Evolutionary conservation across 2,329 filamentous ascomycete genomes (phyloP), one percentile per base, ranked within the genome.

Genomic region (Aotearoamyces nothofagi): DNA sequence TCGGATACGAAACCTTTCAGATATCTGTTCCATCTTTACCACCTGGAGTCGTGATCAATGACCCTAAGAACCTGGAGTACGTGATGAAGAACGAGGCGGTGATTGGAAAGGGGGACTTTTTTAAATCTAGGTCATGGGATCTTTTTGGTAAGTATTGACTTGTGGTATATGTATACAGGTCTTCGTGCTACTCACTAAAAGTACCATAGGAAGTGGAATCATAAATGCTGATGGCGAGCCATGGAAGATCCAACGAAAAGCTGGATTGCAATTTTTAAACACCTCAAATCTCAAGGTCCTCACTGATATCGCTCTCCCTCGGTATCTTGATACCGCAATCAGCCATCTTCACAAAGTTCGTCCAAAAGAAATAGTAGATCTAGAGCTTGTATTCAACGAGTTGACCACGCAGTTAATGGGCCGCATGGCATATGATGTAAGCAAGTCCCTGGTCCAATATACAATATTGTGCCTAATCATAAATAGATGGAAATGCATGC

Each of bases 351-450:
- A 39, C 1, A 47, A 40, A 2, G 44, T 44, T 1, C 41, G 20
- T 9, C 15, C 24, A 5, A 25, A 44, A 2, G 41, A 35, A 2
- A 34, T 52, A 0, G 51, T 73, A 2, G 67, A 78, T 42, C 46
- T 78, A 26, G 68, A 76, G 39, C 54, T 51, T n/a, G 52, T 70
- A 2, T 64, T 76, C 25, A 66, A 72, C 30, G 69, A 75, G 43
- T 61, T 77, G 25, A 78, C 71, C 2, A 76, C 70, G 13, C 60
- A 69, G 33, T 44, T 77, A 14, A 75, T 78, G 65, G 72, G 71
- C n/a, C 61, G 61, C 35, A 72, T 76, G 66, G 72, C 72, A 9
- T 78, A 77, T 39, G 65, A 71, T 43, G 61, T 58, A 46, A 39
- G 50, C 39, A 9, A 23, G 13, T 33, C 9, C 17, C 6, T 9